Conservation (phyloP, 768 basidiomycete genomes). For the Cantharellus cinnabarinus region DNA sequence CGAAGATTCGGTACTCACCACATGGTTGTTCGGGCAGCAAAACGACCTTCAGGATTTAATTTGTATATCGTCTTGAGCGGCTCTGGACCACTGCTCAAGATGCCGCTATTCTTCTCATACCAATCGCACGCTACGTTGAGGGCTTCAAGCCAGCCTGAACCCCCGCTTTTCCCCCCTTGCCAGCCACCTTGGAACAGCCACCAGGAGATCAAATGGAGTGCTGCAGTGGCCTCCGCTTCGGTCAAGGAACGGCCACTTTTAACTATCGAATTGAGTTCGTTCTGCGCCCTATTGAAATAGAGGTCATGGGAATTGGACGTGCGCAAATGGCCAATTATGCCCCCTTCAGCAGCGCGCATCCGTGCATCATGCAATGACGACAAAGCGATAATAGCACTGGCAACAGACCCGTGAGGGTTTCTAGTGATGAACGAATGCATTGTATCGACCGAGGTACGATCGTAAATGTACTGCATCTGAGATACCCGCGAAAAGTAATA, state of each 20-base stretch:
- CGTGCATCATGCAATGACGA: conserved; percentile 48
- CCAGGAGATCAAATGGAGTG: conserved; percentile 55
- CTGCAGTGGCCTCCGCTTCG: conserved; percentile 57
- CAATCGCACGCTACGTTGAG: conserved; percentile 58
- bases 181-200: conserved; percentile 38
- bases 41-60: background rate
- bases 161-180: conserved; percentile 16
- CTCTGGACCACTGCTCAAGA: background rate
- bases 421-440: conserved; percentile 30
- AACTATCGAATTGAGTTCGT: conserved; percentile 29
- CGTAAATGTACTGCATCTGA: conserved; percentile 8
- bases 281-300: conserved; percentile 35
- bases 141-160: conserved; percentile 46
- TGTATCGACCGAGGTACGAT: conserved; percentile 7
- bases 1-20: background rate
- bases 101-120: conserved; percentile 14
- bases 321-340: conserved; percentile 27
- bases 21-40: background rate
- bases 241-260: conserved; percentile 33
- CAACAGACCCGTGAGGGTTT: conserved; percentile 49
- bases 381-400: conserved; percentile 57
- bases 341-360: conserved; percentile 39
- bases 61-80: background rate
- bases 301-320: conserved; percentile 40
- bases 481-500: conserved; percentile 10